Evolutionary conservation across 2,329 filamentous ascomycete species (phyloP).

Genomic region (Ophiocordyceps camponoti-floridani): DNA sequence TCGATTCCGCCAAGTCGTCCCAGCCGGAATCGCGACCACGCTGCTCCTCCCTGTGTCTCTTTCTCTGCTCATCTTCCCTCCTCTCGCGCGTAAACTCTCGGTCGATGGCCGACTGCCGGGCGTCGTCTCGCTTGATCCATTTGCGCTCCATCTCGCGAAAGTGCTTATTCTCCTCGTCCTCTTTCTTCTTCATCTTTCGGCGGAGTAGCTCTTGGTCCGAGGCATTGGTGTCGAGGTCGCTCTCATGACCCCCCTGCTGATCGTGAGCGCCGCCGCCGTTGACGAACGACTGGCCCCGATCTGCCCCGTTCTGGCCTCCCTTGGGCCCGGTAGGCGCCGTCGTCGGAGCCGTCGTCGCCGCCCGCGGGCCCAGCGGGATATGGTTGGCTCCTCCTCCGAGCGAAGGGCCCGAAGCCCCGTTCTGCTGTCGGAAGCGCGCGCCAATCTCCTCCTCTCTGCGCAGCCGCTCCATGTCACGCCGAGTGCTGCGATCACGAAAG

Average conservation of each 20-base stretch:
- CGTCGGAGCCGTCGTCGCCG: constrained; percentile 22
- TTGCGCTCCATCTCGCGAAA: constrained; percentile 76
- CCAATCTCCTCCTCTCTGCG: constrained; percentile 86
- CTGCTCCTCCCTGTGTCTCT: constrained; percentile 50
- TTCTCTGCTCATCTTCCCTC: constrained; percentile 49
- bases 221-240: constrained; percentile 76
- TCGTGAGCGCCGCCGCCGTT: constrained; percentile 43
- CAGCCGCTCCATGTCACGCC: constrained; percentile 73
- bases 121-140: constrained; percentile 80
- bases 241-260: constrained; percentile 35
- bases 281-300: constrained; percentile 51
- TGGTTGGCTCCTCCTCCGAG: constrained; percentile 45
- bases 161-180: constrained; percentile 59
- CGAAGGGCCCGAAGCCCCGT: constrained; percentile 31
- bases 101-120: constrained; percentile 67
- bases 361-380: constrained; percentile 16
- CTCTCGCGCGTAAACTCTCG: constrained; percentile 68
- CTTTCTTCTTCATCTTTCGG: constrained; percentile 50
- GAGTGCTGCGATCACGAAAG: constrained; percentile 81
- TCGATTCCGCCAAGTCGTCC: constrained; percentile 74
- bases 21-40: constrained; percentile 51
- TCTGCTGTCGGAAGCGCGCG: constrained; percentile 61
- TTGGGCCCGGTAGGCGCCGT: constrained; percentile 52
- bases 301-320: constrained; percentile 42
- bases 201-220: constrained; percentile 73